These are phyloP conservation scores for Hymenoscyphus salicellus DNA, from an alignment of 2,329 filamentous ascomycete genomes.

Conservation along the genomic window DNA sequence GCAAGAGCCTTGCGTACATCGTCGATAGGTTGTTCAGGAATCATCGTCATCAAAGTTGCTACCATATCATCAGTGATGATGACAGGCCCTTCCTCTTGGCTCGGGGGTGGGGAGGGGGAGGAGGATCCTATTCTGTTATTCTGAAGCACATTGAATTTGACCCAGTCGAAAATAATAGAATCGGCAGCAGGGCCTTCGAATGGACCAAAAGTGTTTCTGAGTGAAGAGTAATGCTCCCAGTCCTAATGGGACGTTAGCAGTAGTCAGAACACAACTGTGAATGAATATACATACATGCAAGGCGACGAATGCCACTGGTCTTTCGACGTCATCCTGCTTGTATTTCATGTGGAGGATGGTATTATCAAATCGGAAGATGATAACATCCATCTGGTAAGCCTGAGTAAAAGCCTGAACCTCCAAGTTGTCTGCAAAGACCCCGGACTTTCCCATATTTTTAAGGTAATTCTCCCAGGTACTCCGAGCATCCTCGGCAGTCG, in stretches of 20 bases:
- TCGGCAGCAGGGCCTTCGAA: slow-evolving; percentile 55
- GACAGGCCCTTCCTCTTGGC: slow-evolving; percentile 36
- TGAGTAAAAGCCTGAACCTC: slow-evolving; percentile 65
- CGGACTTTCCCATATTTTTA: slow-evolving; percentile 55
- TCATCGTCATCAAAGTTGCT: slow-evolving; percentile 48
- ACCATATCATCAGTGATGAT: slow-evolving; percentile 54
- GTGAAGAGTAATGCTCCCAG: slow-evolving; percentile 66
- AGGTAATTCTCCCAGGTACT: slow-evolving; percentile 54
- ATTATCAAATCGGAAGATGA: slow-evolving; percentile 53
- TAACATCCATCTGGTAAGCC: slow-evolving; percentile 59
- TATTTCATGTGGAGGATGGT: slow-evolving; percentile 49
- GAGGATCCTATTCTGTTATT: slow-evolving; percentile 37
- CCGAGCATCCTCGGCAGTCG: slow-evolving; percentile 52
- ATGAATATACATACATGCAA: slow-evolving; percentile 52
- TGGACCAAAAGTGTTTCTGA: slow-evolving; percentile 58
- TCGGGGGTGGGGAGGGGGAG: slow-evolving; percentile 26
- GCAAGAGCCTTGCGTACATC: slow-evolving; percentile 52
- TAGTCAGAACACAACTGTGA: neutral
- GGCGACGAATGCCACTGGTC: slow-evolving; percentile 52
- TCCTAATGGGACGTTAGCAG: slow-evolving; percentile 40
- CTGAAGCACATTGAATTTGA: neutral
- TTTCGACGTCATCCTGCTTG: slow-evolving; percentile 37
- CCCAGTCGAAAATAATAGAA: neutral
- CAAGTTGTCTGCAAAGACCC: slow-evolving; percentile 64
- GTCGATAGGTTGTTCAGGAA: slow-evolving; percentile 50